A percentile compares a stretch with the other conserved stretches of the same genome.
Conservation (phyloP, 257 asterid species). For the Cruciata laevipes region DNA sequence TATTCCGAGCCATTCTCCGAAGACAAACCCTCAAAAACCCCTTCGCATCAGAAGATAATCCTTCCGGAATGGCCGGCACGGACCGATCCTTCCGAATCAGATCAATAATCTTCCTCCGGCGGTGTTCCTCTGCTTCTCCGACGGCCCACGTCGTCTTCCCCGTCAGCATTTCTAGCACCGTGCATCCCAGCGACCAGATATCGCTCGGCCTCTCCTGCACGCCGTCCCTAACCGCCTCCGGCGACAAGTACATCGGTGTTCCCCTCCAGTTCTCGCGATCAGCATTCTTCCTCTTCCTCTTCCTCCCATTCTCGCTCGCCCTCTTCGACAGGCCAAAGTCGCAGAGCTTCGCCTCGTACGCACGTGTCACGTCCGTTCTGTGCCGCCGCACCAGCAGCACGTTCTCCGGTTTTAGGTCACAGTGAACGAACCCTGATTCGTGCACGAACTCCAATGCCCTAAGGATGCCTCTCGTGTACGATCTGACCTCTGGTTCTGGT, state of each 20-base stretch:
- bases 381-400: no score
- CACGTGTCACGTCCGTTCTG: no score
- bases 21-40: neutral
- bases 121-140: neutral
- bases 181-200: constrained; percentile 19
- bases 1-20: neutral
- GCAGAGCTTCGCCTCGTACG: no score
- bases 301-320: neutral
- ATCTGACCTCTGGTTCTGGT: no score
- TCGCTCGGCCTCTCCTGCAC: constrained; percentile 1
- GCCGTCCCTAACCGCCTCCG: neutral
- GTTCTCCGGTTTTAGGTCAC: no score
- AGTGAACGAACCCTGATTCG: no score
- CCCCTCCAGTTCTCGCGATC: constrained; percentile 5
- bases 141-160: constrained; percentile 12
- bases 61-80: neutral
- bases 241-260: constrained; percentile 14
- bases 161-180: constrained; percentile 21
- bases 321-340: no score
- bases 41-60: neutral
- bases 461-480: no score
- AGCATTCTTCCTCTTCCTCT: no score
- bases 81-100: neutral
- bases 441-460: no score
- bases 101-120: neutral